Base-by-base conservation (phyloP, 2,329 filamentous ascomycete genomes). In the Colletotrichum musicola region DNA sequence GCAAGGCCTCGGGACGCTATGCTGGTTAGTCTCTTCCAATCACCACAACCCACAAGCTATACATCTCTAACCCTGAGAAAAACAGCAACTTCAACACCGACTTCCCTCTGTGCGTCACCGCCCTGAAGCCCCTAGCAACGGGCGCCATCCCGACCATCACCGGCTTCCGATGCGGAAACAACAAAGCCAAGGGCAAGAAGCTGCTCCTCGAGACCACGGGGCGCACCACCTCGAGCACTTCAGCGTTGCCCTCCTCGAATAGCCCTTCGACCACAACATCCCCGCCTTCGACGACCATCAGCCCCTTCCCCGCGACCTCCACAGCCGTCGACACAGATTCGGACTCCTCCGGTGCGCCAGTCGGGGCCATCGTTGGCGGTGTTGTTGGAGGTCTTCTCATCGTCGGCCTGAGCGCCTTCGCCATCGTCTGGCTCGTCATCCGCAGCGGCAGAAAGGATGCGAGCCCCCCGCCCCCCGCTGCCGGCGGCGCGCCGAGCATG, bases 81-180 rank as follows among this genome's bases (percentile, higher is more conserved):
- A 9, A 30, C 16, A 62, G 60, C 53, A 57, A 51, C 18, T 63
- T 38, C 53, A 51, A 44, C 30, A 50, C 53, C 22, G 30, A 64
- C 4, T 50, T n/a, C 6, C 61, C 61, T 16, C 42, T 56, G 10
- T 57, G 61, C 44, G 53, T 57, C 18, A 63, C 61, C 2, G 51
- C 61, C 0, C 9, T 56, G 30, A 55, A 55, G 18, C 27, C 50
- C 2, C 4, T 56, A 1, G 47, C 50, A 1, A 10, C 4, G 4
- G 30, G 38, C 16, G 16, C 7, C 13, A 7, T 20, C 13, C 2
- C 53, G n/a, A 44, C 27, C 18, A 63, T 63, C 44, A 57, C 61
- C 0, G 61, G 27, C 6, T 49, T 57, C 18, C 53, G 30, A 2
- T 63, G 61, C 30, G 61, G 61, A 4, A 50, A 63, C 18, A 57